These are phyloP conservation scores for Pisolithus tinctorius DNA, from an alignment of 768 basidiomycete genomes.

Conservation along the genomic window DNA sequence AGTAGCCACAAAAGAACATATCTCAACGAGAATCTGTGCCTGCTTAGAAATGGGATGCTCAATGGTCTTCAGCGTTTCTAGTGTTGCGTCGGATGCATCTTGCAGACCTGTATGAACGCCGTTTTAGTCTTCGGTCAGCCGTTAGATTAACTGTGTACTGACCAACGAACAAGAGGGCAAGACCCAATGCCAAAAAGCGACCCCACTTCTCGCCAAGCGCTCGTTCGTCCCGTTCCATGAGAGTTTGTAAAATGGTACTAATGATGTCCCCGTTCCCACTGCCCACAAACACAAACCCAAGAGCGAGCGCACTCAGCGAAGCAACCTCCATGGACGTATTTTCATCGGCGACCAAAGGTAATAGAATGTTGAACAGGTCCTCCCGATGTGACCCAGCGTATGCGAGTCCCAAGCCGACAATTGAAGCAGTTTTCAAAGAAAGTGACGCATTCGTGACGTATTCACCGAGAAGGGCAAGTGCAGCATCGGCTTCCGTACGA, in stretches of 20 bases:
- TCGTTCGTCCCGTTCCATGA: constrained; percentile 79
- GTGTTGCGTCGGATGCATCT: constrained; percentile 88
- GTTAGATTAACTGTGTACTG: constrained; percentile 15
- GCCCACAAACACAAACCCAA: constrained; percentile 94
- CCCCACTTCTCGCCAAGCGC: constrained; percentile 92
- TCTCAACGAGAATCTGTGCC: constrained; percentile 87
- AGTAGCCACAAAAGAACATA: constrained; percentile 91
- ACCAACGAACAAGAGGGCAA: constrained; percentile 92
- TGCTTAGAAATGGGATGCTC: constrained; percentile 89
- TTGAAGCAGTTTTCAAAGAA: constrained; percentile 78
- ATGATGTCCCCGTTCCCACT: constrained; percentile 93
- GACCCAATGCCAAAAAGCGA: constrained; percentile 80
- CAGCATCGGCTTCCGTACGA: constrained; percentile 88
- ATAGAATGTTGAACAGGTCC: constrained; percentile 70
- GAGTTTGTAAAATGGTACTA: constrained; percentile 78
- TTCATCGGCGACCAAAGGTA: constrained; percentile 81
- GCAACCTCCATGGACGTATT: constrained; percentile 82
- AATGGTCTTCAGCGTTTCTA: constrained; percentile 89
- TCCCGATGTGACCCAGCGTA: constrained; percentile 91
- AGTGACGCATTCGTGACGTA: constrained; percentile 85
- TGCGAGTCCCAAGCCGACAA: constrained; percentile 89
- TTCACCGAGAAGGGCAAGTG: constrained; percentile 83
- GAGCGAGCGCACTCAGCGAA: constrained; percentile 75
- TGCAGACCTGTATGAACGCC: constrained; percentile 58
- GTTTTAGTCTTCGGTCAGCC: constrained; percentile 5